Percentiles rank a stretch among this genome's conserved stretches.
These are phyloP conservation scores for Candida alai DNA, from an alignment of 805 yeast genomes.

Conservation along the genomic window DNA sequence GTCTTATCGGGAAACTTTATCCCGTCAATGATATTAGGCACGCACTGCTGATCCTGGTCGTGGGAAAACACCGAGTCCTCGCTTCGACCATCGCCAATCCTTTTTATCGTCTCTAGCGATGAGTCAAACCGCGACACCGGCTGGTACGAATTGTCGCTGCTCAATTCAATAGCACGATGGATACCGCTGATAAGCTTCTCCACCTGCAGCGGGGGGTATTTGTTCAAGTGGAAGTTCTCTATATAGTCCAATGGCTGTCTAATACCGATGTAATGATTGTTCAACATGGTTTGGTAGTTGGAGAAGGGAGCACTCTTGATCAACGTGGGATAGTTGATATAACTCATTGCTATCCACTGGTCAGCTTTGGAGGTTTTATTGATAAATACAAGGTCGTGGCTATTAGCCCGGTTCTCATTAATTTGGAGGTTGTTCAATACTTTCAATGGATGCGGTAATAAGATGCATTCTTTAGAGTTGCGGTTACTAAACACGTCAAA, in stretches of 20 bases:
- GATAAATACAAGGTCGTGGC: constrained; percentile 49
- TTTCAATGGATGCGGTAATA: constrained; percentile 68
- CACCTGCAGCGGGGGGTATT: constrained; percentile 15
- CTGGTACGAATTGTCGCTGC: constrained; percentile 29
- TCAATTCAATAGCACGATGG: constrained; percentile 29
- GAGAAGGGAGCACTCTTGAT: constrained; percentile 79
- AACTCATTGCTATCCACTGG: constrained; percentile 84
- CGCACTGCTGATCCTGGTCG: too few species aligned
- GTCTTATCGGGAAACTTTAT: constrained; percentile 24
- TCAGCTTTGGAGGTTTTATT: constrained; percentile 63
- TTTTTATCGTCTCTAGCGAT: constrained; percentile 12
- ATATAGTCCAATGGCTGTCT: constrained; percentile 11
- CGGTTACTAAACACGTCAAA: constrained; percentile 62
- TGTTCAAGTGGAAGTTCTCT: constrained; percentile 14
- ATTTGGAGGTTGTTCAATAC: constrained; percentile 32
- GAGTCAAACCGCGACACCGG: constrained; percentile 29
- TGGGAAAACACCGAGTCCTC: background rate
- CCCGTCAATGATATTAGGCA: constrained; percentile 34
- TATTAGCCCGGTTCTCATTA: constrained; percentile 16
- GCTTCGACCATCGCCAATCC: constrained; percentile 24
- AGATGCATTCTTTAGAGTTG: constrained; percentile 34
- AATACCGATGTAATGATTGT: constrained; percentile 15
- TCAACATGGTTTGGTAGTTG: constrained; percentile 45
- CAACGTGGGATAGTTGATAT: constrained; percentile 70
- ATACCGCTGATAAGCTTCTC: constrained; percentile 32